Base-by-base conservation (phyloP, 148 eudicot genomes). In the Amaranthus palmeri region DNA sequence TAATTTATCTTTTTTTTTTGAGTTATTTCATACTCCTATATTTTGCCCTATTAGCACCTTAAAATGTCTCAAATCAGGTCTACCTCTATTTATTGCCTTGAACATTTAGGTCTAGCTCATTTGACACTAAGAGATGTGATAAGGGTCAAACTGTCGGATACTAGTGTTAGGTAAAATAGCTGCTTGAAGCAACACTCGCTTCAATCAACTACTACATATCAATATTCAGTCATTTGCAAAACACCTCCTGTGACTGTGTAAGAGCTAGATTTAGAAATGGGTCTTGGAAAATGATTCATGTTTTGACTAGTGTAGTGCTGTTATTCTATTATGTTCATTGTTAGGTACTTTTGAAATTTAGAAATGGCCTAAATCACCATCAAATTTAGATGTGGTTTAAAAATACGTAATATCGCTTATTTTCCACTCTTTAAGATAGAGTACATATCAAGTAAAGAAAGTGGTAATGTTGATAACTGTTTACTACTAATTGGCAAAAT, bases 401-500 rank as follows among this genome's bases (percentile, higher is more conserved):
- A 71, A 40, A 71, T 57, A 54, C 70, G 48, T 67, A 70, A 69
- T 73, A 51, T 78, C 71, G 79, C 85, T 82, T 82, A 68, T 59
- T 69, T 62, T 75, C 68, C 85, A 82, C 82, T 82, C 82, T 67
- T 47, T 71, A 7, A 63, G 71, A 57, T 78, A 52, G 79, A 82
- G 85, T 82, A 71, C 67, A 75, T 78, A 75, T 79, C 45, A 82
- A 82, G 82, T 55, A 70, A 72, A 68, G 68, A 74, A 6, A 63
- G 66, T 51, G 55, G 70, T 48, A 51, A 69, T 76, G 59, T n/a
- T 70, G 56, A 75, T 70, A 72, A 51, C 71, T 18, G 48, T 42
- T 48, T 53, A 18, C 43, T 17, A 46, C 70, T 56, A 48, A 67
- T 44, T 67, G 63, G 41, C 40, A 45, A 69, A 59, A 49, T 41